Evolutionary conservation across 1,284 basidiomycete genomes (phyloP).

Genomic region (Termitomyces sp.): DNA sequence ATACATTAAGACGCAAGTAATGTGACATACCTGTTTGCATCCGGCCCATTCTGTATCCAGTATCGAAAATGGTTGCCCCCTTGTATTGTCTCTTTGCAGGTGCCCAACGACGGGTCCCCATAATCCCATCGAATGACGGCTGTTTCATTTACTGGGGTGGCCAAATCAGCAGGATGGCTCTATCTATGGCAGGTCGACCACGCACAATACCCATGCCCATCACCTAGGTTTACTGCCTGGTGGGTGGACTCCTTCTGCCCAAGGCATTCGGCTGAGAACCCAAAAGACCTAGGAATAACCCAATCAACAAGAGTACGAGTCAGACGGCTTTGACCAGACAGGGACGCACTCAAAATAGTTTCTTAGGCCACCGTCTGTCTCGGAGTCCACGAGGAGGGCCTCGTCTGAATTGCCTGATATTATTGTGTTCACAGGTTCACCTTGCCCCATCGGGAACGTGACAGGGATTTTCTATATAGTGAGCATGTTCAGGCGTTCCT

Average conservation of each 20-base stretch:
- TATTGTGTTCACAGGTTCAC: conserved; percentile 89
- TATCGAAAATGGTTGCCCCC: conserved; percentile 92
- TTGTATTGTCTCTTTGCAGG: conserved; percentile 79
- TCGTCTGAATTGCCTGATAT: conserved; percentile 78
- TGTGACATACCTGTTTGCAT: conserved; percentile 46
- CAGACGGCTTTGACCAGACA: not conserved
- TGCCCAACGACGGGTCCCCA: conserved; percentile 69
- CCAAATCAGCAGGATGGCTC: not conserved
- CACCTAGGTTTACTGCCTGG: conserved; percentile 81
- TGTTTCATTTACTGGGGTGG: conserved; percentile 61
- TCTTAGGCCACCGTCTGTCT: conserved; percentile 66
- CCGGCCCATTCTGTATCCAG: conserved; percentile 74
- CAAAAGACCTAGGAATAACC: conserved; percentile 32
- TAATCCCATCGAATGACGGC: conserved; percentile 80
- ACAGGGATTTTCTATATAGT: conserved; percentile 37
- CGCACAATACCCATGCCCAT: conserved; percentile 66
- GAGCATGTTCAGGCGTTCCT: not conserved
- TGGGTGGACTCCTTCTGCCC: conserved; percentile 71
- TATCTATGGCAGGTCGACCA: not conserved
- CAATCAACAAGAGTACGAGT: not conserved
- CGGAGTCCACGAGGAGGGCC: conserved; percentile 60
- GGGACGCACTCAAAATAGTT: conserved; percentile 59
- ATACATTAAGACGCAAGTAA: conserved; percentile 1
- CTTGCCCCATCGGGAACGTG: conserved; percentile 71
- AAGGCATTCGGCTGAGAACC: conserved; percentile 77